Evolutionary conservation across 225 moss, liverwort and hornwort genomes (phyloP), one percentile per base, ranked within the genome.

Genomic region (Ulota crispa): DNA sequence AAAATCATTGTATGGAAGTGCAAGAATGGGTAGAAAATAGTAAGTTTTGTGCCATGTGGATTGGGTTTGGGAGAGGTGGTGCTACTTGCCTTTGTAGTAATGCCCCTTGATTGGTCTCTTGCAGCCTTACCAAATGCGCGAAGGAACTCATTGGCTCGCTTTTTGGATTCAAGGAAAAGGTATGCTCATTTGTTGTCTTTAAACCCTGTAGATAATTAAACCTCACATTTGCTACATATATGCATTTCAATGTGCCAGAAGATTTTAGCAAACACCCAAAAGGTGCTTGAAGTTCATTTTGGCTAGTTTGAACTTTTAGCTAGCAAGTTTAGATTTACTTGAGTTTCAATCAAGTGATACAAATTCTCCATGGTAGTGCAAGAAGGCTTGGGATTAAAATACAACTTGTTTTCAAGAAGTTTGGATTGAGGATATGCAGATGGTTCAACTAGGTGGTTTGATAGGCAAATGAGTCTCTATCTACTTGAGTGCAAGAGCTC

Each of bases 131-230:
- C 90, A n/a, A 85, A 80, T 30, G 76, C 85, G 0, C 72, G 90
- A 68, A 88, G 84, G 73, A 86, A 69, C 32, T 88, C 88, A 3
- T 78, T 90, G 23, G 84, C 88, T 1, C 87, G 90, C 7, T 90
- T 88, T 70, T 59, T 90, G 63, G 90, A 90, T 84, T 86, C 85
- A 16, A 59, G 82, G 47, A 90, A 86, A 73, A 87, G 89, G 89
- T 83, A 45, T 4, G 32, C 0, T 9, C 28, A 36, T 6, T 45
- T 27, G 26, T 42, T 3, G 15, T 24, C 13, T 54, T 24, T 23
- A 34, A 55, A 55, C 34, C 16, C 47, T 69, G 2, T 70, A 32
- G n/a, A 27, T 20, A 30, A 16, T 4, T 2, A 64, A 81, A 47
- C 55, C 21, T 77, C 52, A 13, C 39, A 15, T 68, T 68, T 68